Evolutionary conservation across 2,329 filamentous ascomycete genomes (phyloP), one percentile per base, ranked within the genome.

Genomic region (Diplodia scrobiculata): DNA sequence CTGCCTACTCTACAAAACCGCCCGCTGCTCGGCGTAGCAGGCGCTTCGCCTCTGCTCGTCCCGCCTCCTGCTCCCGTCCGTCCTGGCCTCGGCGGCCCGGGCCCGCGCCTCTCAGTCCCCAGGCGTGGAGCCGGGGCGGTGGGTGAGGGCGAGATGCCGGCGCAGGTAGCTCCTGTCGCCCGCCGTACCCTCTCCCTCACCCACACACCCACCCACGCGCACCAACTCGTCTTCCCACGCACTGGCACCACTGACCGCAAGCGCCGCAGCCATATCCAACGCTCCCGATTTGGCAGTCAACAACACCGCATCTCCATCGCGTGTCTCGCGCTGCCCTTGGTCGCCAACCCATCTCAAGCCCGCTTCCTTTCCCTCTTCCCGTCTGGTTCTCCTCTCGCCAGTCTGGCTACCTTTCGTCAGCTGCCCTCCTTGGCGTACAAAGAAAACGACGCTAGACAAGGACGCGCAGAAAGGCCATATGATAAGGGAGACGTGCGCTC

Each of bases 151-250:
- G 50, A 21, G 52, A 38, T 45, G 52, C 51, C 63, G 41, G 21
- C 63, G 63, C 32, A 5, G 29, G n/a, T 51, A 58, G 63, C 63
- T 48, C 14, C 53, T 65, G 45, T 65, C 38, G 63, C 63, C 50
- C 63, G 63, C 63, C 63, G 63, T 65, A 65, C 51, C 63, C 34
- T 13, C 58, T 48, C 58, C n/a, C 58, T 25, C 54, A n/a, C 36
- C 36, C 36, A 21, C 36, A 21, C n/a, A 55, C 21, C 21, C n/a
- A 32, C 5, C 34, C 34, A 41, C 32, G 25, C 25, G 25, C 25
- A 25, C n/a, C 34, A 45, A 6, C 29, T 6, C 36, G 29, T 13
- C 19, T 29, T 17, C 53, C 53, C 34, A 58, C 36, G 13, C 53
- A 9, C 36, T n/a, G 32, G 14, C 52, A 55, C 34, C 34, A 59